phyloP scores from a whole-genome alignment of 2,329 filamentous ascomycete species.

The Ceratocystis albifundus region DNA sequence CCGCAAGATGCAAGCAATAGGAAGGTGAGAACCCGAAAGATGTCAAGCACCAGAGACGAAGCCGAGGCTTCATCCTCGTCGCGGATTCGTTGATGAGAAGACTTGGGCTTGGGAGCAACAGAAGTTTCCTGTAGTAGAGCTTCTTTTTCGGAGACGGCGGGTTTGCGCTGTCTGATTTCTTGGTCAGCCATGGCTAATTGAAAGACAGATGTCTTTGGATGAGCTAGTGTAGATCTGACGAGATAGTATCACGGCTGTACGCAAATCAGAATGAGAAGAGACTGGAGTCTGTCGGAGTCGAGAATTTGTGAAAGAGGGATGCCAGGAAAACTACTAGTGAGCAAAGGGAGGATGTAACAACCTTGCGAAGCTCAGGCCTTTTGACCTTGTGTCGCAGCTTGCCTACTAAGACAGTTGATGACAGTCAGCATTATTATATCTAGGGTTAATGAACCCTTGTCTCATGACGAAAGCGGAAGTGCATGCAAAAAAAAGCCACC shows the following conservation, averaged over 20 bases:
- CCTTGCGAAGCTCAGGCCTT: neutral
- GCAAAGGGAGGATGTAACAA: neutral
- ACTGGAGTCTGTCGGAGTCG: neutral
- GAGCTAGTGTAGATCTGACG: neutral
- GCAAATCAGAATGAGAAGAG: no score
- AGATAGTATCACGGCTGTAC: neutral
- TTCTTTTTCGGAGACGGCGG: neutral
- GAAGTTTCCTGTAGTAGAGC: neutral
- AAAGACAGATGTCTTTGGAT: neutral
- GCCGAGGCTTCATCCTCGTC: conserved; percentile 51
- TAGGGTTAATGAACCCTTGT: neutral
- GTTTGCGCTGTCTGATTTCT: conserved; percentile 21
- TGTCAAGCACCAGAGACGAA: conserved; percentile 46
- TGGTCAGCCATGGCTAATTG: conserved; percentile 12
- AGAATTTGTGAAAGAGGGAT: neutral
- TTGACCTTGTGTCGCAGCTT: neutral
- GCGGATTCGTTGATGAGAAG: conserved; percentile 25
- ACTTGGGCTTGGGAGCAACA: conserved; percentile 19
- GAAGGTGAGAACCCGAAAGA: conserved; percentile 57
- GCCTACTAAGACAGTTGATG: neutral
- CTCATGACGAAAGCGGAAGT: no score
- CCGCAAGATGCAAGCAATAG: conserved; percentile 54
- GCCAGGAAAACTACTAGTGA: neutral
- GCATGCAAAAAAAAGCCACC: neutral
- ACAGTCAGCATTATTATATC: neutral